Conservation (phyloP, 768 basidiomycete genomes). For the Mrakia hoshinonis region DNA sequence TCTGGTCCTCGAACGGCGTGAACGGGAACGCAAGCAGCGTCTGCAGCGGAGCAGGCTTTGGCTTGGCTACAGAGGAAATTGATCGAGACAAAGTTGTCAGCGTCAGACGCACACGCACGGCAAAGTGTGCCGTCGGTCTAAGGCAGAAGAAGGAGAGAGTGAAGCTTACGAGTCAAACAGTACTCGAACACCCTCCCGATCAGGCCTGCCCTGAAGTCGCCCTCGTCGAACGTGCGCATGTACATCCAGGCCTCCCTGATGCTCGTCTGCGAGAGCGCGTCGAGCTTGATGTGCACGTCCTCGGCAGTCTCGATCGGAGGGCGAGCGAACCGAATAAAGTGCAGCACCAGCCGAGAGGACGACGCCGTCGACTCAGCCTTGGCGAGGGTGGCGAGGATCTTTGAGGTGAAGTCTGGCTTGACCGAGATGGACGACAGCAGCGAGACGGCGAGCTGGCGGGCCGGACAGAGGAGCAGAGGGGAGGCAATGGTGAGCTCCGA, state of each 20-base stretch:
- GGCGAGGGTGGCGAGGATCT: slow-evolving; percentile 59
- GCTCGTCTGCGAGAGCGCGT: slow-evolving; percentile 58
- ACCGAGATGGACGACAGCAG: slow-evolving; percentile 65
- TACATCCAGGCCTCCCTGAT: slow-evolving; percentile 67
- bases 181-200: slow-evolving; percentile 14
- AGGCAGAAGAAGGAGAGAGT: not conserved
- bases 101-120: not conserved
- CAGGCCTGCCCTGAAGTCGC: slow-evolving; percentile 14
- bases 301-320: slow-evolving; percentile 60
- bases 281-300: slow-evolving; percentile 61
- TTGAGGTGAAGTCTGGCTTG: slow-evolving; percentile 66
- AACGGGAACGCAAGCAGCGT: slow-evolving; percentile 61
- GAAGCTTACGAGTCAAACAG: slow-evolving; percentile 15
- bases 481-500: not conserved
- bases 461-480: not conserved
- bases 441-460: slow-evolving; percentile 55
- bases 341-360: slow-evolving; percentile 51
- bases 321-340: slow-evolving; percentile 66
- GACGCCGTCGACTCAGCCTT: slow-evolving; percentile 47
- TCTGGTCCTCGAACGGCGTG: slow-evolving; percentile 54
- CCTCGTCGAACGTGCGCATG: slow-evolving; percentile 53
- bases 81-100: not conserved
- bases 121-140: no score
- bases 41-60: slow-evolving; percentile 52
- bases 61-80: slow-evolving; percentile 47